These are phyloP conservation scores for Dentipellis sp. DNA, from an alignment of 768 basidiomycete species.

Conservation along the genomic window DNA sequence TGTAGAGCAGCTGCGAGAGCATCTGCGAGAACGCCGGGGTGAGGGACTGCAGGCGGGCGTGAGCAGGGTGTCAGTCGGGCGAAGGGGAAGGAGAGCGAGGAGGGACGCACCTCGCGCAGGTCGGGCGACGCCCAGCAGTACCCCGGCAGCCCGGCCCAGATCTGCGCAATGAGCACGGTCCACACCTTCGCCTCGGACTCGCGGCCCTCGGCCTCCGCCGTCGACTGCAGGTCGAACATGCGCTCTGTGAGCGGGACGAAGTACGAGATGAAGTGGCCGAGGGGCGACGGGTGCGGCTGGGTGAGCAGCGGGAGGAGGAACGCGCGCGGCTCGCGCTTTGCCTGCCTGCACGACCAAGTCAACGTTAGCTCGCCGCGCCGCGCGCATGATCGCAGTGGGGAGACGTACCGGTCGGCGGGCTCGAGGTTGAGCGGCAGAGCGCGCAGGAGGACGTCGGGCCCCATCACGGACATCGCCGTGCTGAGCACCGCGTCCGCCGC, in stretches of 20 bases:
- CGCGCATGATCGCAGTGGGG: not conserved
- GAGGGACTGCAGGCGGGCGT: slow-evolving; percentile 45
- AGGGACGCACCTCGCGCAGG: slow-evolving; percentile 47
- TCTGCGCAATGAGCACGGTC: slow-evolving; percentile 87
- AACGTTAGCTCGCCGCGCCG: too few relatives aligned
- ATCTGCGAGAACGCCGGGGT: slow-evolving; percentile 74
- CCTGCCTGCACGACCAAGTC: slow-evolving; percentile 33
- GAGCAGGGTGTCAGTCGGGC: not conserved
- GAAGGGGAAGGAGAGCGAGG: not conserved
- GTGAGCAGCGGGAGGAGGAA: slow-evolving; percentile 85
- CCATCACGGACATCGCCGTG: slow-evolving; percentile 75
- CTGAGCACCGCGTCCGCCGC: slow-evolving; percentile 72
- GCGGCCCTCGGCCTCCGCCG: slow-evolving; percentile 62
- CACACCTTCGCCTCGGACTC: slow-evolving; percentile 90
- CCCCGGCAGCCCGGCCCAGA: slow-evolving; percentile 86
- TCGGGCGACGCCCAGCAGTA: slow-evolving; percentile 84
- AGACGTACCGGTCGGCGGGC: slow-evolving; percentile 61
- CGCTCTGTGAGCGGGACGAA: slow-evolving; percentile 92
- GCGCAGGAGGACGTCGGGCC: slow-evolving; percentile 69
- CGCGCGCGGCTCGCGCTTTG: slow-evolving; percentile 78
- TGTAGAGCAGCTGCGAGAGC: slow-evolving; percentile 89
- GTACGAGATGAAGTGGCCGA: slow-evolving; percentile 79
- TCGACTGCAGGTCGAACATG: slow-evolving; percentile 83
- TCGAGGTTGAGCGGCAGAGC: slow-evolving; percentile 82
- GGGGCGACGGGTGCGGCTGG: slow-evolving; percentile 70